Percentiles rank a stretch among this genome's conserved stretches.
These are phyloP conservation scores for Candida dubliniensis DNA, from an alignment of 1,139 yeast species.

Conservation along the genomic window DNA sequence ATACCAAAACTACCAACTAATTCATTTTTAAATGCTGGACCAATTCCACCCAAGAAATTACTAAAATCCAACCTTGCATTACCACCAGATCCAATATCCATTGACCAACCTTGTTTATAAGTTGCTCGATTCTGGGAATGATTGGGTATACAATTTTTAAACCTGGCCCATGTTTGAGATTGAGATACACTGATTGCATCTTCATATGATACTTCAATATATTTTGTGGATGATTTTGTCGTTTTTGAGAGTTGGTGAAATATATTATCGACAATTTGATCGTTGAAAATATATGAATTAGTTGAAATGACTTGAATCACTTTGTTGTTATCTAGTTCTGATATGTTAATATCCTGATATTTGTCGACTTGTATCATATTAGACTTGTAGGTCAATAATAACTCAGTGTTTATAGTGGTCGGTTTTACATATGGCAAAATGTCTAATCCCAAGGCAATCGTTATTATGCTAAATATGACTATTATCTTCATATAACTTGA, in stretches of 20 bases:
- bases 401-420: slow-evolving; percentile 1
- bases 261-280: slow-evolving; percentile 5
- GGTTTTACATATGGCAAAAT: slow-evolving; percentile 2
- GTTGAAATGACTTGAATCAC: slow-evolving; percentile 4
- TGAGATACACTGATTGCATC: background rate
- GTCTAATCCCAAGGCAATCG: background rate
- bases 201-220: background rate
- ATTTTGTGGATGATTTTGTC: background rate
- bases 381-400: slow-evolving; percentile 4
- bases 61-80: slow-evolving; percentile 18
- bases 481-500: background rate
- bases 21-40: slow-evolving; percentile 17
- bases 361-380: background rate
- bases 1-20: slow-evolving; percentile 14
- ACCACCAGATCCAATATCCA: slow-evolving; percentile 17
- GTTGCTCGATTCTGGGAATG: slow-evolving; percentile 16
- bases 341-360: background rate
- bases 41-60: slow-evolving; percentile 15
- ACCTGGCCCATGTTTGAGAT: background rate
- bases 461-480: background rate
- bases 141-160: slow-evolving; percentile 14
- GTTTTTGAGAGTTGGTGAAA: background rate
- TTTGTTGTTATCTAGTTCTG: background rate
- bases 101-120: slow-evolving; percentile 25
- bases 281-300: slow-evolving; percentile 8